Evolutionary conservation across 148 eudicot species (phyloP).

Genomic region (Beta vulgaris): DNA sequence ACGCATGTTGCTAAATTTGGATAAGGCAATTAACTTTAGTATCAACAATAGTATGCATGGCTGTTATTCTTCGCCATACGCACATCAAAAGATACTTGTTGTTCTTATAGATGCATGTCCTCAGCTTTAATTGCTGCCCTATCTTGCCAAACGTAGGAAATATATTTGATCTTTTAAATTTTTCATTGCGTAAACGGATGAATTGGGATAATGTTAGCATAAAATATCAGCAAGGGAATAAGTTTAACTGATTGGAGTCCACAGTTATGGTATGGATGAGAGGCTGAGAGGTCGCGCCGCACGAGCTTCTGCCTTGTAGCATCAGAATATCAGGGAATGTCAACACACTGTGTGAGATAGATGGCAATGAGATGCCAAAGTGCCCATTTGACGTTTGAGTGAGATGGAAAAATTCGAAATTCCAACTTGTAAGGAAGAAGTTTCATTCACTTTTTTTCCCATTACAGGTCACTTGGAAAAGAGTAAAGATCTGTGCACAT

Average conservation of each 20-base stretch:
- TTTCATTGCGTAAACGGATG: neutral
- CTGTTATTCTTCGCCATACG: constrained; percentile 9
- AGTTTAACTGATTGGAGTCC: neutral
- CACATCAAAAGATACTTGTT: constrained; percentile 17
- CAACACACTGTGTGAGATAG: constrained; percentile 18
- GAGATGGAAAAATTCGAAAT: constrained; percentile 8
- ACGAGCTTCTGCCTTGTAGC: neutral
- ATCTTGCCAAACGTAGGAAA: constrained; percentile 20
- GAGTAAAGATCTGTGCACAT: neutral
- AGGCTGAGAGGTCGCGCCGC: neutral
- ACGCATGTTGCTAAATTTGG: constrained; percentile 24
- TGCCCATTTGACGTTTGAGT: neutral
- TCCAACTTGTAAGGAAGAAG: constrained; percentile 16
- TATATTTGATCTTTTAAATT: constrained; percentile 1
- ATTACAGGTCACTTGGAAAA: constrained; percentile 9
- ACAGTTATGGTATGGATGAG: neutral
- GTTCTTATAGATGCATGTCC: constrained; percentile 3
- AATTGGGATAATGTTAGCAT: constrained; percentile 21
- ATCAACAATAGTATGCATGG: constrained; percentile 14
- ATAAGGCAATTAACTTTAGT: constrained; percentile 19
- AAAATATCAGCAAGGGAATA: neutral
- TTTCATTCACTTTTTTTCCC: neutral
- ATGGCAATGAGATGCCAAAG: constrained; percentile 8
- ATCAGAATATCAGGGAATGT: constrained; percentile 20
- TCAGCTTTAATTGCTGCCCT: neutral